A percentile compares a stretch with the other conserved stretches of the same genome.
phyloP scores from a whole-genome alignment of 1,284 basidiomycete genomes.

The Rhizoctonia solani region DNA sequence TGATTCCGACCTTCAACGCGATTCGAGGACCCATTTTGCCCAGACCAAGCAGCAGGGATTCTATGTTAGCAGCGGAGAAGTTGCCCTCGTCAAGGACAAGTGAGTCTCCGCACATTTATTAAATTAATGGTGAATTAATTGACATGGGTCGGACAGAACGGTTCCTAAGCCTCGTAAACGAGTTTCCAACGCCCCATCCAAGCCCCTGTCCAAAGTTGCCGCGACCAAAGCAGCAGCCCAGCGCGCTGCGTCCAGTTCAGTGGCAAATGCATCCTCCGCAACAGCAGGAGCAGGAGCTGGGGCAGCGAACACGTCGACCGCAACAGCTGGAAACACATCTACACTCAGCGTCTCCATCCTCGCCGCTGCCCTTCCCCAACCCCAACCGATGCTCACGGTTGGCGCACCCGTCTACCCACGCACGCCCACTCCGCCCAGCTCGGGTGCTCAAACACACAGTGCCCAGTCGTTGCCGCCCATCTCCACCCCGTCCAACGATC shows the following conservation, averaged over 20 bases:
- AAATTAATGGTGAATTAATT: not conserved
- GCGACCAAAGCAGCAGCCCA: slow-evolving; percentile 25
- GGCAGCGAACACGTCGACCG: too few relatives aligned
- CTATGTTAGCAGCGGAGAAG: slow-evolving; percentile 85
- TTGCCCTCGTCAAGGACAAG: slow-evolving; percentile 82
- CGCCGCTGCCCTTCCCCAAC: slow-evolving; percentile 8
- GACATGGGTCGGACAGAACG: not conserved
- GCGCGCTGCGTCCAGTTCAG: not conserved
- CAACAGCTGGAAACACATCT: not conserved
- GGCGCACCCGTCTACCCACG: slow-evolving; percentile 29
- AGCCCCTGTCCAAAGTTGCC: slow-evolving; percentile 20
- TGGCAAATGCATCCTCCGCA: too few relatives aligned
- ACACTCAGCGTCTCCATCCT: slow-evolving; percentile 11
- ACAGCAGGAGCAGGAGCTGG: too few relatives aligned
- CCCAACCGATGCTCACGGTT: slow-evolving; percentile 29
- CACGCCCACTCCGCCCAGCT: slow-evolving; percentile 12
- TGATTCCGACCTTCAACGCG: slow-evolving; percentile 89
- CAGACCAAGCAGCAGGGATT: slow-evolving; percentile 94
- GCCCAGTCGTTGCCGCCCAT: slow-evolving; percentile 8
- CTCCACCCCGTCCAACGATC: slow-evolving; percentile 14
- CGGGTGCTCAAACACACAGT: too few relatives aligned
- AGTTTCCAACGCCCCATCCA: not conserved
- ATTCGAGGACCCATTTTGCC: slow-evolving; percentile 89
- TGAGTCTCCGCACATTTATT: slow-evolving; percentile 14
- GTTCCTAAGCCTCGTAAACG: slow-evolving; percentile 32